A percentile compares a stretch with the other conserved stretches of the same genome.
phyloP scores from a whole-genome alignment of 225 moss, liverwort and hornwort genomes.

The Polytrichum formosum region DNA sequence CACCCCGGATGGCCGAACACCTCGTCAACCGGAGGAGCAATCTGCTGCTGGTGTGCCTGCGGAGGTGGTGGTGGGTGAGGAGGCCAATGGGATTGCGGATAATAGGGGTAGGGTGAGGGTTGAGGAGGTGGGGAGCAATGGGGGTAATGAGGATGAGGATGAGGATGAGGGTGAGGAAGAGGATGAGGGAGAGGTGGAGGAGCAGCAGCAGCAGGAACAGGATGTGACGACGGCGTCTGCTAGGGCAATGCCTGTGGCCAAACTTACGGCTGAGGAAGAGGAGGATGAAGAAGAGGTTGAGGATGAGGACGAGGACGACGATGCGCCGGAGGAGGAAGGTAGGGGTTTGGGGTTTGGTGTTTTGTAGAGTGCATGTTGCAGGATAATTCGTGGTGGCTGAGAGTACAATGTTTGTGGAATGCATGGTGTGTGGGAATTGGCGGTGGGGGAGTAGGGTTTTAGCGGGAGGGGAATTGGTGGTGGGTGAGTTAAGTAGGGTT shows the following conservation, averaged over 20 bases:
- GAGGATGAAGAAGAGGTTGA: conserved; percentile 12
- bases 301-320: conserved; percentile 4
- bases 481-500: too few relatives aligned
- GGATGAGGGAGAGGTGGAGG: conserved; percentile 11
- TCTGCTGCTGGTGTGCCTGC: not conserved
- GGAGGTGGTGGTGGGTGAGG: not conserved
- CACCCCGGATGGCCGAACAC: too few relatives aligned
- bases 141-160: not conserved
- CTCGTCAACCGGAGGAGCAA: too few relatives aligned
- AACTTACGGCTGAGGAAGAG: conserved; percentile 43
- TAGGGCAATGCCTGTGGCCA: conserved; percentile 45
- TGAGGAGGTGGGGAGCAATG: not conserved
- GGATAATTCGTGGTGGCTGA: too few relatives aligned
- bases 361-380: not conserved
- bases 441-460: too few relatives aligned
- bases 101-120: conserved; percentile 9
- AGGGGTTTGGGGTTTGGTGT: too few relatives aligned
- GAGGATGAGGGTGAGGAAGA: not conserved
- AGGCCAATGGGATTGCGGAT: not conserved
- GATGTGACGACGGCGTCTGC: conserved; percentile 27
- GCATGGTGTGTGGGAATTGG: too few relatives aligned
- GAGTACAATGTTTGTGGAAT: too few relatives aligned
- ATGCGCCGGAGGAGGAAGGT: too few relatives aligned
- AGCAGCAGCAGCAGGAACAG: conserved; percentile 23
- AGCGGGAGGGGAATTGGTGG: too few relatives aligned